Evolutionary conservation across 2,329 filamentous ascomycete genomes (phyloP), one percentile per base, ranked within the genome.

Genomic region (Myriosclerotinia curreyana): DNA sequence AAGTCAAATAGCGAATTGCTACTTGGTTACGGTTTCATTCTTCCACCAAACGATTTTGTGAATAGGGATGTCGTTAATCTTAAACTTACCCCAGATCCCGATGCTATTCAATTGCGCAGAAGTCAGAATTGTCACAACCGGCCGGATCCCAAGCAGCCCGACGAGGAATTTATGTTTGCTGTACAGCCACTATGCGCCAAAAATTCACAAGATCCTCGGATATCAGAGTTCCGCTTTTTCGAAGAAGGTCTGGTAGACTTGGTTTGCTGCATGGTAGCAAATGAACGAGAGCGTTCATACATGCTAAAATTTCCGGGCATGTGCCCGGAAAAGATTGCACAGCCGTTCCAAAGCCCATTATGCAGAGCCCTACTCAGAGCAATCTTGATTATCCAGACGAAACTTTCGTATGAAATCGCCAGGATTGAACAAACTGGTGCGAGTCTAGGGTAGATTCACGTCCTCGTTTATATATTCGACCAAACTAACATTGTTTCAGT

Each of bases 1-100:
- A 90, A 91, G 75, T 90, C 88, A 8, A 92, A 92, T 70, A 88
- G 87, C 65, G 87, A 91, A 76, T 77, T 89, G 31, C 78, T 89
- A 1, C 76, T 88, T 2, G 85, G 82, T 0, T 89, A 89, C 70
- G 85, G 85, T 2, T 88, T 88, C 71, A 79, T 83, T 67, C 72
- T 87, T 0, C 79, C 81, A 1, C 76, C 79, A 61, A 78, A 78
- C 0, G 38, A 44, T 50, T 2, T 28, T 25, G 15, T 54, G 73
- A 75, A 64, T n/a, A 73, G 71, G 5, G 75, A 86, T 64, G 46
- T 61, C 22, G 69, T 71, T 14, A 72, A 73, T 44, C 49, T 74
- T 3, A 73, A 69, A 64, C 38, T 74, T 22, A 69, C 61, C 11
- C 70, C 71, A 2, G n/a, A 53, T 8, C 40, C 40, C 25, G 56